Evolutionary conservation across 2,329 filamentous ascomycete species (phyloP).

Genomic region (Epichloe bromicola): DNA sequence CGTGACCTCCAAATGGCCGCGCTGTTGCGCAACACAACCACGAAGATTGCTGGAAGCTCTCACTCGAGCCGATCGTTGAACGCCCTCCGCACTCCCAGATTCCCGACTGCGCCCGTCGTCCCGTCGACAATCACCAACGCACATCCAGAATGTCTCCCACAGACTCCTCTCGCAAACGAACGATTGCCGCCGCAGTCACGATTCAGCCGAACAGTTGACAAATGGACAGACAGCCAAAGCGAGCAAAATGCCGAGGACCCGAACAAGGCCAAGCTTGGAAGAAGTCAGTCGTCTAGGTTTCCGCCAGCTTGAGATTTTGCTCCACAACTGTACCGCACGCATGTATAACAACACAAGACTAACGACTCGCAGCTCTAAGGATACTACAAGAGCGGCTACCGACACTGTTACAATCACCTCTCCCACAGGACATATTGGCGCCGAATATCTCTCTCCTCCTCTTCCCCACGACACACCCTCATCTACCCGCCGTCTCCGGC

Average conservation of each 20-base stretch:
- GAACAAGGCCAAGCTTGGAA: slow-evolving; percentile 50
- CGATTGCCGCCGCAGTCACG: slow-evolving; percentile 10
- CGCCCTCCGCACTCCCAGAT: background rate
- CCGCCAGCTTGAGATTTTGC: no score
- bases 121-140: background rate
- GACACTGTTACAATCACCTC: slow-evolving; percentile 50
- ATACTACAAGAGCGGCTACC: slow-evolving; percentile 55
- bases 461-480: slow-evolving; percentile 66
- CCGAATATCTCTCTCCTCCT: slow-evolving; percentile 59
- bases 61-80: background rate
- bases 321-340: no score
- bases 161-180: slow-evolving; percentile 1
- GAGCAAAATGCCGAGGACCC: slow-evolving; percentile 31
- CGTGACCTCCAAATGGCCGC: slow-evolving; percentile 20
- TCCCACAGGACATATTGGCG: slow-evolving; percentile 64
- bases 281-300: slow-evolving; percentile 31
- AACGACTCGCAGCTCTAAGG: slow-evolving; percentile 37
- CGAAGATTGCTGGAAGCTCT: slow-evolving; percentile 11
- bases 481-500: slow-evolving; percentile 85
- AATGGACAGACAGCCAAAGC: slow-evolving; percentile 14
- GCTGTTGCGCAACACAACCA: slow-evolving; percentile 11
- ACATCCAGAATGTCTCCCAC: background rate
- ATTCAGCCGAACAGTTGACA: slow-evolving; percentile 20
- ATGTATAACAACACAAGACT: background rate
- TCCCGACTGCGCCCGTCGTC: background rate